phyloP scores from a whole-genome alignment of 164 flowering plant genomes.

The Saururus chinensis region DNA sequence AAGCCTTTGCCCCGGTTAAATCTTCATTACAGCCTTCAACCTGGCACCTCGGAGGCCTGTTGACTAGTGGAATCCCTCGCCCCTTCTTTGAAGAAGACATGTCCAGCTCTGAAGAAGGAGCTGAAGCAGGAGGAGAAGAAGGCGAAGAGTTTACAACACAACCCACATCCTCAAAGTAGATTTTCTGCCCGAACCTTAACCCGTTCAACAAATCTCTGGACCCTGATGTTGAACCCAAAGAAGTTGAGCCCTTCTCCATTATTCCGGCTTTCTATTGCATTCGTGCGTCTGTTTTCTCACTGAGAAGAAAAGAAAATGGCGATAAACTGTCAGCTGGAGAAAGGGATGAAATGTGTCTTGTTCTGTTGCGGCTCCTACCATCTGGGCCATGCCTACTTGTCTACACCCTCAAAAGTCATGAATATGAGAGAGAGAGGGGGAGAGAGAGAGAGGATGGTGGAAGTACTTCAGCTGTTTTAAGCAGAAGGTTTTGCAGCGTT shows the following conservation, averaged over 20 bases:
- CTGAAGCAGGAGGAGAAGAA: conserved; percentile 17
- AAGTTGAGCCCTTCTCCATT: conserved; percentile 41
- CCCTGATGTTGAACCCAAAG: conserved; percentile 23
- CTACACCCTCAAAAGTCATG: conserved; percentile 10
- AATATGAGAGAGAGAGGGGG: conserved; percentile 1
- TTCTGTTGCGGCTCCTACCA: conserved; percentile 19
- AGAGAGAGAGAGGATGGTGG: background rate
- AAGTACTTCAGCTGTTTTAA: no score
- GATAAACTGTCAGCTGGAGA: no score
- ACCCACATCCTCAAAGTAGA: conserved; percentile 69
- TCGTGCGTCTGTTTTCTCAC: no score
- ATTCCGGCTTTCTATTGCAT: background rate
- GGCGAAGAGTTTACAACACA: conserved; percentile 23
- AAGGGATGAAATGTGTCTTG: background rate
- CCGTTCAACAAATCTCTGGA: conserved; percentile 52
- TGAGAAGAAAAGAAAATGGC: conserved; percentile 2
- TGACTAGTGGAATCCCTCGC: conserved; percentile 29
- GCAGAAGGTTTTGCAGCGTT: no score
- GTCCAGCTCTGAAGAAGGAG: conserved; percentile 4
- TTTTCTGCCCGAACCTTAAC: conserved; percentile 59
- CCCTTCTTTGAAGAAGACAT: conserved; percentile 29
- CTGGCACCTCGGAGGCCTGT: conserved; percentile 70
- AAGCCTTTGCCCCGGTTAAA: conserved; percentile 78
- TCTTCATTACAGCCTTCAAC: conserved; percentile 81
- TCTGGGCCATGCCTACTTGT: conserved; percentile 41